Evolutionary conservation across 2,329 filamentous ascomycete genomes (phyloP), one percentile per base, ranked within the genome.

Genomic region (Lasiodiplodia sp.): DNA sequence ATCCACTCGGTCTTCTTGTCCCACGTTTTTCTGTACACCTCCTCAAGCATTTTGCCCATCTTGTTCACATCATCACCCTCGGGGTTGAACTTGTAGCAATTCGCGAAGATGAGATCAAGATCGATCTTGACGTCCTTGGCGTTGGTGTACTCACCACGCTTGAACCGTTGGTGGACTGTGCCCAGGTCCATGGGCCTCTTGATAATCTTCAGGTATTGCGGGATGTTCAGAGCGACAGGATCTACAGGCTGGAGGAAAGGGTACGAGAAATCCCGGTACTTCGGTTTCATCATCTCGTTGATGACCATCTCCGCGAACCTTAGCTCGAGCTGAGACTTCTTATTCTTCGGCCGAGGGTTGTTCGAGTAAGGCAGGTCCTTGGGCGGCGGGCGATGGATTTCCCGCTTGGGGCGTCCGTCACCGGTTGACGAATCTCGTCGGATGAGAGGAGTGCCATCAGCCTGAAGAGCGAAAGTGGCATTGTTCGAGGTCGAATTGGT

Each of bases 181-280:
- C 87, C 85, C 62, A 97, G 85, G 78, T 99, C 95, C 95, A 98
- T 99, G 0, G 96, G 96, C 78, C 94, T 93, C 84, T 97, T 98
- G 82, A 99, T 94, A 70, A 98, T 85, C 75, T 91, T 93, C 78
- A 96, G 93, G 78, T 99, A 99, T 28, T 91, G 91, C 0, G 96
- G 96, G 69, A 98, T 97, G 77, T 95, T 94, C 66, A 98, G 84
- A 0, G 94, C 95, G 44, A 98, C 94, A 0, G 96, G 94, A 77
- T 99, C 96, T 23, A 99, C 96, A 0, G 96, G 92, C 8, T 87
- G 83, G 74, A 93, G 83, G 82, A 99, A 99, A 69, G 92, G 90
- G 67, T 86, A 86, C 53, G 93, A 93, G 72, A 90, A 83, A 2
- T 81, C 76, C 68, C 84, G 85, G 76, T 97, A 87, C 78, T 92